These are phyloP conservation scores for Anisodus acutangulus DNA, from an alignment of 257 asterid genomes.

Conservation along the genomic window DNA sequence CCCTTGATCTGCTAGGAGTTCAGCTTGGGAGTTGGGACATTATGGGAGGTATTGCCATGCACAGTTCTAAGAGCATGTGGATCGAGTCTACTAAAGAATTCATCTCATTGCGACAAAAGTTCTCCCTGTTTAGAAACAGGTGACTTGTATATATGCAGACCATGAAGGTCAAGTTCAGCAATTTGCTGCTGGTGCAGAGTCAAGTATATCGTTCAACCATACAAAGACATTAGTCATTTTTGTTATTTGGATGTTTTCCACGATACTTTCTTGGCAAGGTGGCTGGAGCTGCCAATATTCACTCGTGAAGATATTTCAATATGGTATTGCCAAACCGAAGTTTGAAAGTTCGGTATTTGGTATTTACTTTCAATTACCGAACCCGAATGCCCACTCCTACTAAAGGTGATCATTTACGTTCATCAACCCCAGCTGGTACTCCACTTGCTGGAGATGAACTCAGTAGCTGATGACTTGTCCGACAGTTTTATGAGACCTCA, in stretches of 20 bases:
- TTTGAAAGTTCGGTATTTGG: no score
- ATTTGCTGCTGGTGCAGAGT: slow-evolving; percentile 26
- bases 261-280: slow-evolving; percentile 10
- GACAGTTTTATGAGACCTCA: slow-evolving; percentile 16
- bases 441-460: slow-evolving; percentile 1
- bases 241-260: neutral
- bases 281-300: neutral
- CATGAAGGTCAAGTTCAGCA: slow-evolving; percentile 7
- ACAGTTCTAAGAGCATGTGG: slow-evolving; percentile 13
- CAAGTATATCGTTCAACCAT: neutral
- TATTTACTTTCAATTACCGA: no score
- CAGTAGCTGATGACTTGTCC: slow-evolving; percentile 18
- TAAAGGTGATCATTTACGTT: neutral
- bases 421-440: slow-evolving; percentile 1
- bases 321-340: no score
- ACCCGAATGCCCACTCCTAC: no score
- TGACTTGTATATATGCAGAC: slow-evolving; percentile 21
- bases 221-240: slow-evolving; percentile 3
- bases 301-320: no score
- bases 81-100: slow-evolving; percentile 12
- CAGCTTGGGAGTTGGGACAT: neutral
- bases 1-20: neutral
- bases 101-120: neutral
- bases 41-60: slow-evolving; percentile 21
- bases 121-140: slow-evolving; percentile 18